A percentile compares a stretch with the other conserved stretches of the same genome.
phyloP scores from a whole-genome alignment of 345 rosid genomes.

The Noccaea bulbosa region DNA sequence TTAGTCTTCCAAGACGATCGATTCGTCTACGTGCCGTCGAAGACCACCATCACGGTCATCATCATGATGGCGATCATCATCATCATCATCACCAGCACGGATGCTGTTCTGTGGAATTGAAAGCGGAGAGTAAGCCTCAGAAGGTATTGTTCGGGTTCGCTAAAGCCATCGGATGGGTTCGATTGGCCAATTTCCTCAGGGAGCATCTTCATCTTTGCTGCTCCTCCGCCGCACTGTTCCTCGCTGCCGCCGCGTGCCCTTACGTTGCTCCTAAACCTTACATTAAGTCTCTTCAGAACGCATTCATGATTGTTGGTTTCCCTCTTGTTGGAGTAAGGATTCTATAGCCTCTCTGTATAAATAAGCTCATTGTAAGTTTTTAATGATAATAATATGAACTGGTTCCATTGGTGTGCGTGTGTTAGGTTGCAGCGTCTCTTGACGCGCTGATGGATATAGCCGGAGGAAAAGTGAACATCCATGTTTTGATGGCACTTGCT shows the following conservation, averaged over 20 bases:
- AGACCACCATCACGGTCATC: slow-evolving; percentile 42
- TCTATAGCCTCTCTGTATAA: neutral
- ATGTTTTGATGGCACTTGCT: slow-evolving; percentile 94
- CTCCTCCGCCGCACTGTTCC: slow-evolving; percentile 71
- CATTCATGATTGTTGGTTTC: slow-evolving; percentile 68
- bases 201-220: slow-evolving; percentile 88
- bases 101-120: slow-evolving; percentile 32
- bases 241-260: slow-evolving; percentile 81
- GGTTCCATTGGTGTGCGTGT: neutral
- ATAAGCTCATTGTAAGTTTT: slow-evolving; percentile 8
- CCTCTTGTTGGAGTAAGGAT: slow-evolving; percentile 87
- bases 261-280: slow-evolving; percentile 62
- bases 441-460: slow-evolving; percentile 89
- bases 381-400: neutral
- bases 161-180: slow-evolving; percentile 68
- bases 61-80: slow-evolving; percentile 36
- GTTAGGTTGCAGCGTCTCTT: slow-evolving; percentile 85
- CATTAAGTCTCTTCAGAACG: slow-evolving; percentile 66
- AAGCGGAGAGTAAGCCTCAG: slow-evolving; percentile 58
- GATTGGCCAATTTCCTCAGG: slow-evolving; percentile 74
- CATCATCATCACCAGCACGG: slow-evolving; percentile 51
- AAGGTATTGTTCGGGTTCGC: slow-evolving; percentile 62
- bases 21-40: slow-evolving; percentile 40
- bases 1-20: slow-evolving; percentile 28
- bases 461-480: slow-evolving; percentile 93